phyloP scores from a whole-genome alignment of 2,329 filamentous ascomycete genomes.

The Diaporthe helianthi region DNA sequence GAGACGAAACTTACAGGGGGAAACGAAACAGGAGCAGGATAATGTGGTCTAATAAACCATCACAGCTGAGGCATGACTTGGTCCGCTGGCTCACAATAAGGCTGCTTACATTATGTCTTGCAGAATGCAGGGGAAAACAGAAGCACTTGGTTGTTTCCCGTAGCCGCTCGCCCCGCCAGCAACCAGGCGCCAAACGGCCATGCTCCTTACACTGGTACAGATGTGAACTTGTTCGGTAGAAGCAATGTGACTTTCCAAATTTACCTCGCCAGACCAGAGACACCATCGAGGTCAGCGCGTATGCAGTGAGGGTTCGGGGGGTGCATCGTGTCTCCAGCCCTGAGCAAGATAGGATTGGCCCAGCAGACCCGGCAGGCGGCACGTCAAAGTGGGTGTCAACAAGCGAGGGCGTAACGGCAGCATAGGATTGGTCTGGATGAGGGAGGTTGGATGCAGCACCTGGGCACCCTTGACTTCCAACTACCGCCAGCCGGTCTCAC shows the following conservation, averaged over 20 bases:
- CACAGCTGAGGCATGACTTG: neutral
- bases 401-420: neutral
- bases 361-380: slow-evolving; percentile 7
- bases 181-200: neutral
- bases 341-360: neutral
- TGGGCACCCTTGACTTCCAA: no score
- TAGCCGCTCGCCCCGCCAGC: slow-evolving; percentile 17
- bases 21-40: slow-evolving; percentile 26
- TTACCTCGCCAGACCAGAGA: slow-evolving; percentile 2
- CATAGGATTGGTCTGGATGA: slow-evolving; percentile 4
- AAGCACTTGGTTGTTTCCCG: slow-evolving; percentile 6
- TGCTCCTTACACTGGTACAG: no score
- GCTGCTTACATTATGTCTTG: neutral
- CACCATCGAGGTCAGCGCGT: slow-evolving; percentile 12
- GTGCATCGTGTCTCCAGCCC: neutral
- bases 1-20: neutral
- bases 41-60: slow-evolving; percentile 1
- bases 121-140: slow-evolving; percentile 4
- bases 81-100: neutral
- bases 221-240: neutral
- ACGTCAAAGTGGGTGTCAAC: slow-evolving; percentile 8
- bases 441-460: neutral
- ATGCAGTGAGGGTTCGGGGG: slow-evolving; percentile 14
- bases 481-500: neutral
- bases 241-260: slow-evolving; percentile 11